Base-by-base conservation (phyloP, 768 basidiomycete species). In the Coprinopsis cinerea region DNA sequence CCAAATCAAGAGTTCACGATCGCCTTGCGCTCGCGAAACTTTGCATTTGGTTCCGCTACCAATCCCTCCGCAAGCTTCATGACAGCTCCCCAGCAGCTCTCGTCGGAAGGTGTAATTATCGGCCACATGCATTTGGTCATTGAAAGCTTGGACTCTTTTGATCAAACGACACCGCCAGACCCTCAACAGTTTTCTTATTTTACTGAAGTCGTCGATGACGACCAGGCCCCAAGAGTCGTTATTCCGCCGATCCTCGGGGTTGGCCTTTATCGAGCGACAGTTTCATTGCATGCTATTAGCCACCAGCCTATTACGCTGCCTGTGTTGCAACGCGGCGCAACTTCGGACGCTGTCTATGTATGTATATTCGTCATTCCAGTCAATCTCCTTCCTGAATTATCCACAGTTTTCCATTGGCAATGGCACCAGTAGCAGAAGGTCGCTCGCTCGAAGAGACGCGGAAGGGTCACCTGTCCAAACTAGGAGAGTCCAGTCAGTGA, bases 291-390 rank as follows among this genome's bases (percentile, higher is more conserved):
- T 32, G 73, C 75, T 20, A 63, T 74, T 13, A 84, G 83, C 67
- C 81, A 85, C 54, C 77, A 78, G 56, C 81, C 76, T 18, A 74
- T 71, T 44, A 61, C 81, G 47, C 79, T 77, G 42, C 72, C 80
- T 9, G 63, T 83, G 44, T 79, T 75, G 24, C 79, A 79, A 55
- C 82, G 79, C 56, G 81, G 81, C 53, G 64, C 67, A 30, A 62
- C 81, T 27, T 77, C 83, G 60, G 82, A 85, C 59, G 66, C 61
- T 37, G 64, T 76, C 54, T 83, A 83, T 65, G 68, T 68, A 52
- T 6, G 63, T 59, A 7, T 32, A 7, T 32, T 7, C 30, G 15
- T 32, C 15, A 7, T 7, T 32, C 15, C n/a, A n/a, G n/a, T n/a
- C n/a, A n/a, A n/a, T n/a, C n/a, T n/a, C n/a, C n/a, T n/a, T n/a